Evolutionary conservation across 2,329 filamentous ascomycete species (phyloP).

Genomic region (Metarhizium sp.): DNA sequence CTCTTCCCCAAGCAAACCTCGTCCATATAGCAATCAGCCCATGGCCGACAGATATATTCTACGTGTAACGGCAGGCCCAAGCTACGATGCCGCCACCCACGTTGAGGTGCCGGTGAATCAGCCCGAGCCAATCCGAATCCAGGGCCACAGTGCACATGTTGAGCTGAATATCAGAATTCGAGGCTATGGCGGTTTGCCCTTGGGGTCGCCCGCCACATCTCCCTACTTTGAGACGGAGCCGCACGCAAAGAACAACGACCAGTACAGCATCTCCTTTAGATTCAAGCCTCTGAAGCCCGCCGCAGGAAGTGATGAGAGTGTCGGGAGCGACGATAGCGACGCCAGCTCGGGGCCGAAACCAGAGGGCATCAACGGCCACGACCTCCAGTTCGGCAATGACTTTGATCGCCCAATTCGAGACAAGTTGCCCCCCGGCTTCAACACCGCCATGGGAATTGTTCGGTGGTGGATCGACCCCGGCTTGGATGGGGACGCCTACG

Average conservation of each 20-base stretch:
- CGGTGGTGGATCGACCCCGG: conserved; percentile 89
- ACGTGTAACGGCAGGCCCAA: conserved; percentile 69
- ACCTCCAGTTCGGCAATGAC: conserved; percentile 90
- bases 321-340: background rate
- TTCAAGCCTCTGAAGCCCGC: conserved; percentile 57
- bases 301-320: background rate
- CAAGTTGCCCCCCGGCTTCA: conserved; percentile 76
- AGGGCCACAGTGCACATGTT: conserved; percentile 53
- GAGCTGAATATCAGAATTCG: conserved; percentile 67
- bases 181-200: conserved; percentile 60
- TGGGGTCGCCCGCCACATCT: conserved; percentile 56
- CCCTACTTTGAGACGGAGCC: conserved; percentile 66
- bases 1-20: background rate
- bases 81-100: conserved; percentile 67
- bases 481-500: conserved; percentile 81
- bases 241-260: conserved; percentile 59
- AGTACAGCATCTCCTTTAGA: conserved; percentile 75
- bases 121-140: conserved; percentile 50
- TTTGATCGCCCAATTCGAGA: conserved; percentile 88
- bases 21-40: background rate
- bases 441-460: conserved; percentile 73
- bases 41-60: conserved; percentile 71
- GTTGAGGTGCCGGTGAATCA: conserved; percentile 67
- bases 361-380: conserved; percentile 53
- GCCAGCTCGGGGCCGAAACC: conserved; percentile 2